A percentile compares a stretch with the other conserved stretches of the same genome.
phyloP scores from a whole-genome alignment of 2,329 filamentous ascomycete species.

The Didymosphaeria variabile region DNA sequence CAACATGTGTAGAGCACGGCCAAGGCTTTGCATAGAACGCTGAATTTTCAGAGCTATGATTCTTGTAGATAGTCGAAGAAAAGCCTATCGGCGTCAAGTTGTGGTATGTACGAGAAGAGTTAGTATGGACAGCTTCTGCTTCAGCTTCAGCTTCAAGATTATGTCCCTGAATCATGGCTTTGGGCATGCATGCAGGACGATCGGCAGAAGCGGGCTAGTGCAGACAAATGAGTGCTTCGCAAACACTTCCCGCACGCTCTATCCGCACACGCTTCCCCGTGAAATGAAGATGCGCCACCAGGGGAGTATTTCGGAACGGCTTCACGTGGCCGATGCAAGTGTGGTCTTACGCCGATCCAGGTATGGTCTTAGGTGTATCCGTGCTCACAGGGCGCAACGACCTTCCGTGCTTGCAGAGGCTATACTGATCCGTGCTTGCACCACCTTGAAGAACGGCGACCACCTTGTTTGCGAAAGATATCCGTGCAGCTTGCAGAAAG shows the following conservation, averaged over 20 bases:
- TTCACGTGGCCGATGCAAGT: neutral
- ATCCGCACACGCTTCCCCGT: neutral
- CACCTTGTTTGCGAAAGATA: no score
- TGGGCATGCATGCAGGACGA: neutral
- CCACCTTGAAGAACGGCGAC: no score
- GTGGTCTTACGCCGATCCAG: neutral
- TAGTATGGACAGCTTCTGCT: neutral
- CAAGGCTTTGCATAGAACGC: neutral
- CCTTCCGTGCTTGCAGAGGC: neutral
- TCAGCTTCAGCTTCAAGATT: neutral
- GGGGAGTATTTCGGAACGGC: neutral
- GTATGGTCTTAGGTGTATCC: neutral
- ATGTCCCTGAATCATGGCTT: neutral
- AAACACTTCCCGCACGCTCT: neutral
- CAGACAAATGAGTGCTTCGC: neutral
- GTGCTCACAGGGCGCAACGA: neutral
- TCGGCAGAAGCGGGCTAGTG: neutral
- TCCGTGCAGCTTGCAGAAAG: no score
- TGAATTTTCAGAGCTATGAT: neutral
- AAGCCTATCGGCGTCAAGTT: no score
- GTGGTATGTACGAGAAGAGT: neutral
- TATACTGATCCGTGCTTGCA: no score
- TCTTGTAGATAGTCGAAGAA: neutral
- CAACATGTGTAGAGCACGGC: neutral
- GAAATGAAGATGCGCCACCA: neutral